A percentile compares a stretch with the other conserved stretches of the same genome.
These are phyloP conservation scores for Wallacemonas sp. DNA, from an alignment of 208 protist genomes.

Conservation along the genomic window DNA sequence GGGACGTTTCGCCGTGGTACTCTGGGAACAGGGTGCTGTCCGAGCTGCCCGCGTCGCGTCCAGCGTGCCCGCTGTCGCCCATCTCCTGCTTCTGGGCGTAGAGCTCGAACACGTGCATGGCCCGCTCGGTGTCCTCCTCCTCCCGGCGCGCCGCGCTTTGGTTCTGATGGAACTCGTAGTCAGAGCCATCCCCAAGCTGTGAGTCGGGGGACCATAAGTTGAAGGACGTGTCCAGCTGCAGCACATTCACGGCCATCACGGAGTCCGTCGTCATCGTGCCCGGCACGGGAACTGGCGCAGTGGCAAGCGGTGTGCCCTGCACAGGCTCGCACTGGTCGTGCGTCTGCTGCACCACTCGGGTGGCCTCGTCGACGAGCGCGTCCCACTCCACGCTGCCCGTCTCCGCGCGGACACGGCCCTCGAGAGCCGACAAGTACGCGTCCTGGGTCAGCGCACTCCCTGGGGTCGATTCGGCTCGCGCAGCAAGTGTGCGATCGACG, in stretches of 20 bases:
- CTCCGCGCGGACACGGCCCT: background rate
- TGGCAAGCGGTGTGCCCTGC: background rate
- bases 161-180: conserved; percentile 2
- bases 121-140: background rate
- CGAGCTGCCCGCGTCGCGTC: conserved; percentile 6
- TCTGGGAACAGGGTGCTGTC: conserved; percentile 13
- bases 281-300: background rate
- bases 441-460: background rate
- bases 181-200: background rate
- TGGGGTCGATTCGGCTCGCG: background rate
- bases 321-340: background rate
- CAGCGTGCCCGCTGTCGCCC: background rate
- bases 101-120: conserved; percentile 2
- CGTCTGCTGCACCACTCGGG: background rate
- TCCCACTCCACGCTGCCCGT: conserved; percentile 9
- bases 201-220: conserved; percentile 8
- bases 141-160: too few species aligned
- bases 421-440: background rate
- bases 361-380: background rate
- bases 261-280: too few species aligned
- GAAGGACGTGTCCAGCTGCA: conserved; percentile 15
- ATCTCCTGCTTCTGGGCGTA: conserved; percentile 9
- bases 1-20: background rate
- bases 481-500: conserved; percentile 6
- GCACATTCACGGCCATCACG: background rate